Percentiles rank a stretch among this genome's conserved stretches.
These are phyloP conservation scores for Eremothecium sinecaudum DNA, from an alignment of 1,139 yeast genomes.

Conservation along the genomic window DNA sequence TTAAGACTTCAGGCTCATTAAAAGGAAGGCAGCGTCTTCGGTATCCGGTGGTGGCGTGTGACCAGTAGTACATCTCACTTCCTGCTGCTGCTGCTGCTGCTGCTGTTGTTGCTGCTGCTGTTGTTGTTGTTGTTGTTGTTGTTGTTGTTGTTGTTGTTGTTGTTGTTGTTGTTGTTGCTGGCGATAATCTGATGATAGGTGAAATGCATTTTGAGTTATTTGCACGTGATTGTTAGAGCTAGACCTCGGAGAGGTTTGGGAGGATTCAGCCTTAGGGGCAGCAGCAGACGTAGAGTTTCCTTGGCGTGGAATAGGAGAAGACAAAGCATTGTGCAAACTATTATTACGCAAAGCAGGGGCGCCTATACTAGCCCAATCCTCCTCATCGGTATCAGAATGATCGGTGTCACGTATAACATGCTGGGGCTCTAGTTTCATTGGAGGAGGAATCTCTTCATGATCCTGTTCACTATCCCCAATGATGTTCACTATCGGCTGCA, in stretches of 20 bases:
- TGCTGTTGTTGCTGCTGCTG: constrained; percentile 3
- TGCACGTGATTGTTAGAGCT: background rate
- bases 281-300: constrained; percentile 13
- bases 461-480: background rate
- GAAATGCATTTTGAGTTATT: background rate
- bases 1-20: constrained; percentile 25
- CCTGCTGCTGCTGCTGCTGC: constrained; percentile 3
- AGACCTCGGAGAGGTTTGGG: constrained; percentile 6
- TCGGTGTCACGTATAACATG: constrained; percentile 6
- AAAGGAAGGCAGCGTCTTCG: constrained; percentile 24
- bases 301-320: constrained; percentile 7
- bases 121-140: background rate
- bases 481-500: background rate
- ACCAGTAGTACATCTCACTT: no score
- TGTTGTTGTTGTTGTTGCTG: background rate
- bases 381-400: constrained; percentile 71
- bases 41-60: constrained; percentile 16
- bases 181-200: background rate
- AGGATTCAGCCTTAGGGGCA: constrained; percentile 16
- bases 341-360: constrained; percentile 49
- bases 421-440: background rate
- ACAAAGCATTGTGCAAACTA: constrained; percentile 15
- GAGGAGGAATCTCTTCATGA: background rate
- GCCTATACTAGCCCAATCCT: constrained; percentile 89
- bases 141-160: constrained; percentile 6